These are phyloP conservation scores for Hymenoscyphus repandus DNA, from an alignment of 2,329 filamentous ascomycete species.

Conservation along the genomic window DNA sequence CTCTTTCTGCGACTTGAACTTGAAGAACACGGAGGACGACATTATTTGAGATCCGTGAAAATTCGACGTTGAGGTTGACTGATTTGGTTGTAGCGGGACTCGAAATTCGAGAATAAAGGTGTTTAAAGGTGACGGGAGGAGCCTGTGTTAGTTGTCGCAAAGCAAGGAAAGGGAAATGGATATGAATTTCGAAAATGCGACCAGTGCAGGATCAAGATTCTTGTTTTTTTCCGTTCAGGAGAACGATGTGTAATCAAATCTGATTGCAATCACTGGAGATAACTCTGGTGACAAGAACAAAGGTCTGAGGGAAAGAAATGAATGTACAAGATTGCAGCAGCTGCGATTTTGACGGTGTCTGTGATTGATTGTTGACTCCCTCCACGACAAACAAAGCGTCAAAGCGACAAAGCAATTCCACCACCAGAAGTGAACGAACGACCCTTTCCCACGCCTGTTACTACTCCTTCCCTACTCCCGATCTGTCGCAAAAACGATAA, in stretches of 20 bases:
- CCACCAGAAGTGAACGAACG: slow-evolving; percentile 12
- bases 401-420: slow-evolving; percentile 20
- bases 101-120: slow-evolving; percentile 12
- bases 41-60: slow-evolving; percentile 23
- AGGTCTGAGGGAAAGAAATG: slow-evolving; percentile 28
- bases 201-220: slow-evolving; percentile 31
- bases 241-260: slow-evolving; percentile 34
- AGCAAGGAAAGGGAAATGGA: slow-evolving; percentile 17
- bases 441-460: slow-evolving; percentile 9
- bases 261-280: slow-evolving; percentile 33
- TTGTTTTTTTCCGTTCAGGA: slow-evolving; percentile 32
- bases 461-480: slow-evolving; percentile 13
- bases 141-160: slow-evolving; percentile 21
- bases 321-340: slow-evolving; percentile 33
- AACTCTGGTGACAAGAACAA: slow-evolving; percentile 29
- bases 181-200: slow-evolving; percentile 26
- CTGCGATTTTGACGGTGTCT: slow-evolving; percentile 23
- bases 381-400: slow-evolving; percentile 25
- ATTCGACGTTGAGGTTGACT: slow-evolving; percentile 5
- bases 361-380: slow-evolving; percentile 20
- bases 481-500: not conserved
- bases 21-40: slow-evolving; percentile 90
- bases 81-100: slow-evolving; percentile 7
- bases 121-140: slow-evolving; percentile 7
- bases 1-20: slow-evolving; percentile 98